These are phyloP conservation scores for Rhamnella rubrinervis DNA, from an alignment of 331 rosid species.

Conservation along the genomic window DNA sequence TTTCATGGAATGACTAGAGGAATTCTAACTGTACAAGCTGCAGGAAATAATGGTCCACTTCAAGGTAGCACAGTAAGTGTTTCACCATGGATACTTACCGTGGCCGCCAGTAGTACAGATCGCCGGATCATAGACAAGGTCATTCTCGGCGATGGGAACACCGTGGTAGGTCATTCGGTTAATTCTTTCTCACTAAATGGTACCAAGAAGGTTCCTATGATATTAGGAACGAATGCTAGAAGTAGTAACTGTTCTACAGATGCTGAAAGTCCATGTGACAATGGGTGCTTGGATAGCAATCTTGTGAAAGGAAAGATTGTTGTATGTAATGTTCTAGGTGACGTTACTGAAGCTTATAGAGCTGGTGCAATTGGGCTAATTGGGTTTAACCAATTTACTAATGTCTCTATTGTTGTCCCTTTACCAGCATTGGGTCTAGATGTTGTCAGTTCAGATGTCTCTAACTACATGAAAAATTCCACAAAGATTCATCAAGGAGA, in stretches of 20 bases:
- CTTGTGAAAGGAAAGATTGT: constrained; percentile 33
- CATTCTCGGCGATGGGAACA: constrained; percentile 31
- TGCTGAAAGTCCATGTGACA: not conserved
- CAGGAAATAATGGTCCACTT: constrained; percentile 24
- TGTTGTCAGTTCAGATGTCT: not conserved
- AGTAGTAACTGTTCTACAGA: not conserved
- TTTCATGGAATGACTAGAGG: constrained; percentile 44
- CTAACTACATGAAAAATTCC: constrained; percentile 1
- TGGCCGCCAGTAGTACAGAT: constrained; percentile 35
- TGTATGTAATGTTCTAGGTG: not conserved
- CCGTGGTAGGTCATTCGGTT: constrained; percentile 6
- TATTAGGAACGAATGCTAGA: not conserved
- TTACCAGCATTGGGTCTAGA: not conserved
- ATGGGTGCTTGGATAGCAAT: not conserved
- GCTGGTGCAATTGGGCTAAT: constrained; percentile 20
- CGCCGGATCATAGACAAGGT: constrained; percentile 25
- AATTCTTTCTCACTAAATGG: constrained; percentile 22
- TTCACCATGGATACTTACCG: constrained; percentile 34
- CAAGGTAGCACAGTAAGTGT: not conserved
- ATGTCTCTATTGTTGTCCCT: not conserved
- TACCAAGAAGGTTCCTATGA: constrained; percentile 23
- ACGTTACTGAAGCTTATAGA: not conserved
- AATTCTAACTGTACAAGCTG: constrained; percentile 28
- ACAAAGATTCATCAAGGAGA: constrained; percentile 18
- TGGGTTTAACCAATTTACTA: not conserved